Evolutionary conservation across 352 stramenopile genomes (phyloP).

Genomic region (Phytophthora foliorum): DNA sequence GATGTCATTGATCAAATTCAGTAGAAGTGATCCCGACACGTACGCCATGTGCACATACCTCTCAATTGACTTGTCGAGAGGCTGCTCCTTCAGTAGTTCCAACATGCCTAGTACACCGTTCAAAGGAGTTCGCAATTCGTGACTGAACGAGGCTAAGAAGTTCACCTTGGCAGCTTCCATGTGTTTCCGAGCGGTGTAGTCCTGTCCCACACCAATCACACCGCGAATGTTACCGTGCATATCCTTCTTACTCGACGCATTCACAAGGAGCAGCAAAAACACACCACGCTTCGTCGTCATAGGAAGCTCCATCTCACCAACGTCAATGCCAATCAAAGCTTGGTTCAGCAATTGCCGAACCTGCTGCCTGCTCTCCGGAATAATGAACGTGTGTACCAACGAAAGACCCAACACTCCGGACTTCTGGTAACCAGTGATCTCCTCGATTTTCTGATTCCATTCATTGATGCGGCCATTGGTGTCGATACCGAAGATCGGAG

Average conservation of each 20-base stretch:
- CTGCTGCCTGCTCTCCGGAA: conserved; percentile 67
- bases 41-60: conserved; percentile 90
- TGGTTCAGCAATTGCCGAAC: conserved; percentile 83
- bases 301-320: conserved; percentile 91
- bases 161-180: conserved; percentile 90
- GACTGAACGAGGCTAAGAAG: conserved; percentile 88
- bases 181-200: conserved; percentile 92
- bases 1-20: conserved; percentile 94
- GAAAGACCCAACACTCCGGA: conserved; percentile 72
- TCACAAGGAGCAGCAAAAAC: conserved; percentile 81
- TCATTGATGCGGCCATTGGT: conserved; percentile 86
- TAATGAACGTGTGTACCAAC: conserved; percentile 86
- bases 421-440: conserved; percentile 87
- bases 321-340: conserved; percentile 86
- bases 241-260: conserved; percentile 91
- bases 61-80: conserved; percentile 69
- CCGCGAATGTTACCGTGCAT: conserved; percentile 93
- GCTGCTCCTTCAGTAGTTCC: conserved; percentile 82
- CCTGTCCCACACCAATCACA: conserved; percentile 93
- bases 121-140: conserved; percentile 84
- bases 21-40: conserved; percentile 85
- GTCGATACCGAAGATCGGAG: conserved; percentile 88
- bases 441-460: conserved; percentile 91
- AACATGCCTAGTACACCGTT: conserved; percentile 89
- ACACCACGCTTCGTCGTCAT: conserved; percentile 82